Evolutionary conservation across 2,329 filamentous ascomycete genomes (phyloP), one percentile per base, ranked within the genome.

Genomic region (Alternaria panax): DNA sequence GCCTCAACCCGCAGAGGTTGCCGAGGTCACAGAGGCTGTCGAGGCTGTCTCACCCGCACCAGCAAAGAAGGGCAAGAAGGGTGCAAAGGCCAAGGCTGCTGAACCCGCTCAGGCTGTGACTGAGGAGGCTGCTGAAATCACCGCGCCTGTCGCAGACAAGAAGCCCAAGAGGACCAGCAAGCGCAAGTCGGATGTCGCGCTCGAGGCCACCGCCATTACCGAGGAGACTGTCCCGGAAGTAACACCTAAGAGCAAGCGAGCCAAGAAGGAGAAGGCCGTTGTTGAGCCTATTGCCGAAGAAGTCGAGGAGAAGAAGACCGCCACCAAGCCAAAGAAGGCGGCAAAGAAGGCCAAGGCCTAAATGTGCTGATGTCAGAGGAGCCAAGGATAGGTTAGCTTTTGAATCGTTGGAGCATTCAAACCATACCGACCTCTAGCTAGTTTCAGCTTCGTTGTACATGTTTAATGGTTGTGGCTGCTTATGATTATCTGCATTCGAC

Each of bases 271-370:
- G 30, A 36, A 38, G 27, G 32, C 34, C 27, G 45, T 48, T 22
- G 65, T 64, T 20, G 66, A 58, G 9, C 47, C 54, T 5, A 57
- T 59, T n/a, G 62, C 30, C 6, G 69, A 64, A n/a, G 59, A 57
- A 12, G 53, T 60, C 7, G 50, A 61, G 27, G 66, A 67, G n/a
- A 69, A 72, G 63, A 69, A 72, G 65, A 20, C 25, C 6, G 41
- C 41, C 7, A 22, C 46, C 14, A 60, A 67, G 57, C 46, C 65
- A 1, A 72, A 71, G 66, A 74, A 75, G 18, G 36, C 18, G 56
- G 61, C 67, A 8, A 75, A 70, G 66, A 73, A 73, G 58, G 59
- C 56, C 7, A 72, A 73, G 54, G 67, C 67, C 50, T 69, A 45
- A 64, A 32, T 16, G 20, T 24, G 47, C 34, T 51, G 45, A 47